Evolutionary conservation across 495 filamentous ascomycete genomes (phyloP).

Genomic region (Penicillium taxi): DNA sequence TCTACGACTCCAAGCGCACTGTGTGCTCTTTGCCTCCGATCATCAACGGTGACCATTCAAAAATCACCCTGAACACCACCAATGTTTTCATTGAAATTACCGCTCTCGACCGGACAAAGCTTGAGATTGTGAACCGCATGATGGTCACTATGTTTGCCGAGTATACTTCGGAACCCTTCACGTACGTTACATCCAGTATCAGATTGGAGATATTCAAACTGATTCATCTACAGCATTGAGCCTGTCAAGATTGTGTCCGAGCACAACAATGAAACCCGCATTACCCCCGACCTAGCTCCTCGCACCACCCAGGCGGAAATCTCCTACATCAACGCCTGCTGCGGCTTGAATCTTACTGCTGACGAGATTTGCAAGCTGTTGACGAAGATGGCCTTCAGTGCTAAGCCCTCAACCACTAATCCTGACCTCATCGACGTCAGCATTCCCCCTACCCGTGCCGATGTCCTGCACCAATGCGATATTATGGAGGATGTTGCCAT

Average conservation of each 20-base stretch:
- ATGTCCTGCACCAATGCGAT: conserved; percentile 92
- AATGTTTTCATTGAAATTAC: conserved; percentile 98
- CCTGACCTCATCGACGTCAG: conserved; percentile 65
- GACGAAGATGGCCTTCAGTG: conserved; percentile 75
- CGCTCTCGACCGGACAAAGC: conserved; percentile 92
- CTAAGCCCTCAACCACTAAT: conserved; percentile 59
- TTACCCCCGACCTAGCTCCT: conserved; percentile 70
- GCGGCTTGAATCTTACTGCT: conserved; percentile 66
- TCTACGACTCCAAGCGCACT: conserved; percentile 77
- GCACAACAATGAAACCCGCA: conserved; percentile 76
- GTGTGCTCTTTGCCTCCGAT: conserved; percentile 95
- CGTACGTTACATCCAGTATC: conserved; percentile 31
- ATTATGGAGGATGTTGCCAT: conserved; percentile 99
- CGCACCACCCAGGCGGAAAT: conserved; percentile 73
- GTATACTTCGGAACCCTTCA: conserved; percentile 83
- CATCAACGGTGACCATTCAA: conserved; percentile 95
- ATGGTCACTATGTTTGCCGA: conserved; percentile 95
- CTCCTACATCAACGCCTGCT: conserved; percentile 87
- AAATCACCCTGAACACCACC: conserved; percentile 80
- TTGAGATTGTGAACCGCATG: conserved; percentile 90
- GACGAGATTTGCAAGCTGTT: conserved; percentile 67
- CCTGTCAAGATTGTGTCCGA: conserved; percentile 84
- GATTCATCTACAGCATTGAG: conserved; percentile 51
- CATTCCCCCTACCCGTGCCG: conserved; percentile 81
- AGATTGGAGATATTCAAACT: neutral